Conservation (phyloP, 2,329 filamentous ascomycete species). For the Dendryphion nanum region DNA sequence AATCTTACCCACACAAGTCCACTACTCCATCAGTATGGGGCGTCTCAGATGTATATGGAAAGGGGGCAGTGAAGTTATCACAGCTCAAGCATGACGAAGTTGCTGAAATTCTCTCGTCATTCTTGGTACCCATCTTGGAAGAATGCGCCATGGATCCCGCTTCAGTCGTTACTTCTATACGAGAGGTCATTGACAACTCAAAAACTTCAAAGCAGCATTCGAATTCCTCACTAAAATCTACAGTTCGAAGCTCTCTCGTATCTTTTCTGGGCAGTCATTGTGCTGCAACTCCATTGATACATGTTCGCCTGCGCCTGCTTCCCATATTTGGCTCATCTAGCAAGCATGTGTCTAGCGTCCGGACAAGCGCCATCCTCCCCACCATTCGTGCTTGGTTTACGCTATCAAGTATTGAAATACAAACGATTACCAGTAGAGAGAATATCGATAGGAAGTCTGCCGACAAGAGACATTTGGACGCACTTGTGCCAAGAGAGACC, state of each 20-base stretch:
- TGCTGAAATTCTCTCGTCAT: constrained; percentile 61
- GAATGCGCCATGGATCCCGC: constrained; percentile 80
- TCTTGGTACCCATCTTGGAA: constrained; percentile 74
- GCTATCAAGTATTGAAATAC: constrained; percentile 53
- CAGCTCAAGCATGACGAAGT: constrained; percentile 60
- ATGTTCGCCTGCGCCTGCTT: constrained; percentile 71
- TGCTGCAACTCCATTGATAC: constrained; percentile 64
- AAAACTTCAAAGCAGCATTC: constrained; percentile 34
- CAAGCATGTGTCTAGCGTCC: constrained; percentile 69
- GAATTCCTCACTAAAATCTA: constrained; percentile 52
- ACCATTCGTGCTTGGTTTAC: constrained; percentile 67
- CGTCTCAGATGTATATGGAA: constrained; percentile 58
- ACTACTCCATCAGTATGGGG: constrained; percentile 43
- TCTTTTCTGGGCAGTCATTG: constrained; percentile 73
- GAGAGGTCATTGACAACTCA: constrained; percentile 58
- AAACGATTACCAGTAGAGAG: constrained; percentile 50
- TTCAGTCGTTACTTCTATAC: constrained; percentile 66
- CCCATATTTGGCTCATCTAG: constrained; percentile 67
- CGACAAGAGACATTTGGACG: constrained; percentile 53
- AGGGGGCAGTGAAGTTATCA: constrained; percentile 47
- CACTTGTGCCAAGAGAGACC: constrained; percentile 56
- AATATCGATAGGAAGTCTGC: constrained; percentile 48
- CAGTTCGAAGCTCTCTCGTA: constrained; percentile 64
- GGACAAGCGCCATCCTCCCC: constrained; percentile 75
- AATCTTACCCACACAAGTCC: constrained; percentile 11